Evolutionary conservation across 2,329 filamentous ascomycete species (phyloP).

Genomic region (Beauveria scarabaeidicola): DNA sequence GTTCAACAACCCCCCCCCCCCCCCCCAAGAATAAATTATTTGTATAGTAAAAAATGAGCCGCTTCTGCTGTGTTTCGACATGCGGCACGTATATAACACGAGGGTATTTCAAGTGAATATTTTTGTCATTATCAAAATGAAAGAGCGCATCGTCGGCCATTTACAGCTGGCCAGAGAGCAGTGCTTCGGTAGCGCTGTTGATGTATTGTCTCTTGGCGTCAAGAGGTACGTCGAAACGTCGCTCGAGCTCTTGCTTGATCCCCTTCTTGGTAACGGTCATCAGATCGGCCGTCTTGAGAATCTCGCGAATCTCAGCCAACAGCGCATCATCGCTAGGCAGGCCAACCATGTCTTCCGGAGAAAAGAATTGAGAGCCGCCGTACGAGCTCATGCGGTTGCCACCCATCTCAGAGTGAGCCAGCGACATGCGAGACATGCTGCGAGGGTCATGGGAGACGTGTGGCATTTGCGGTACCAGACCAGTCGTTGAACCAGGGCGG

Average conservation of each 20-base stretch:
- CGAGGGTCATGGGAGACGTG: conserved; percentile 42
- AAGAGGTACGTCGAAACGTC: conserved; percentile 76
- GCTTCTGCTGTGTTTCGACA: conserved; percentile 9
- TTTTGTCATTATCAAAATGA: not conserved
- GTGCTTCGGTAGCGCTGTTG: conserved; percentile 75
- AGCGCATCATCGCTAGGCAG: conserved; percentile 85
- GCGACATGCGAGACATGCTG: conserved; percentile 62
- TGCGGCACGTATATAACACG: conserved; percentile 7
- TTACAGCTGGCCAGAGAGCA: conserved; percentile 69
- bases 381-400: conserved; percentile 53
- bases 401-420: conserved; percentile 63
- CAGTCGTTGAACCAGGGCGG: conserved; percentile 47
- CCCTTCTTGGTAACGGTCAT: conserved; percentile 99
- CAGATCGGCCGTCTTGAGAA: conserved; percentile 81
- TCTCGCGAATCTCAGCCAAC: conserved; percentile 88
- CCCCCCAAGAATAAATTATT: not conserved
- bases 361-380: conserved; percentile 50
- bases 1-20: not conserved
- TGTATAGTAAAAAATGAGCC: not conserved
- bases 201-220: conserved; percentile 90
- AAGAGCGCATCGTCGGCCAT: conserved; percentile 3
- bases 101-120: conserved; percentile 3
- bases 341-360: conserved; percentile 59
- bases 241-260: conserved; percentile 88
- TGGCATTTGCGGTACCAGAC: conserved; percentile 36